These are phyloP conservation scores for Ophiostoma sp. DNA, from an alignment of 2,329 filamentous ascomycete genomes.

Conservation along the genomic window DNA sequence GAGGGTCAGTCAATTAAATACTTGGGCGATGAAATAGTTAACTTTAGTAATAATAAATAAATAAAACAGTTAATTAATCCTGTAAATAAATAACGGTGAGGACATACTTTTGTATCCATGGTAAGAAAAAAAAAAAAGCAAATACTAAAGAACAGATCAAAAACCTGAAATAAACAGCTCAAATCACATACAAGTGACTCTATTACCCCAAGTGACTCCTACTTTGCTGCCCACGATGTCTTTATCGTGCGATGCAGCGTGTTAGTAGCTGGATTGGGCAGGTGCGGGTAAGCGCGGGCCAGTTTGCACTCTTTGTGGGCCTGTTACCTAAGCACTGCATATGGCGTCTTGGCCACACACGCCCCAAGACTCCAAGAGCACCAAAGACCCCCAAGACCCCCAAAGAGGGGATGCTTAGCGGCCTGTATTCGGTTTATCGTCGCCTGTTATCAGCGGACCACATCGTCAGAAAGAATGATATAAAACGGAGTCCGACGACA, in stretches of 20 bases:
- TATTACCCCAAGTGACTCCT: background rate
- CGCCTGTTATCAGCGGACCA: background rate
- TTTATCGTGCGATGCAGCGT: background rate
- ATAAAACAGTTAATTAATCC: too few species aligned
- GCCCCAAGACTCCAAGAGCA: background rate
- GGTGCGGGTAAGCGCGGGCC: constrained; percentile 10
- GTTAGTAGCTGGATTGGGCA: background rate
- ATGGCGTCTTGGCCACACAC: too few species aligned
- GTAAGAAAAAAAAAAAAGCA: too few species aligned
- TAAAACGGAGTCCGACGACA: constrained; percentile 12
- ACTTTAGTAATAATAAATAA: too few species aligned
- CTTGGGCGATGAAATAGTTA: too few species aligned
- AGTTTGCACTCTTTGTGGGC: background rate
- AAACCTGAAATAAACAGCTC: background rate
- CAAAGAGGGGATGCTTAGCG: background rate
- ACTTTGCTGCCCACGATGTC: background rate
- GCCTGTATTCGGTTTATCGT: background rate
- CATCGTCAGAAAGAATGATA: background rate
- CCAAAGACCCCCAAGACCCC: background rate
- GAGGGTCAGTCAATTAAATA: too few species aligned
- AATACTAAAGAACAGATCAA: background rate
- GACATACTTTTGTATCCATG: too few species aligned
- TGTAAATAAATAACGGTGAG: too few species aligned
- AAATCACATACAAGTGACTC: background rate
- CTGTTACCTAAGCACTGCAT: background rate